Evolutionary conservation across 179 eudicot genomes (phyloP).

Genomic region (Silene coronaria): DNA sequence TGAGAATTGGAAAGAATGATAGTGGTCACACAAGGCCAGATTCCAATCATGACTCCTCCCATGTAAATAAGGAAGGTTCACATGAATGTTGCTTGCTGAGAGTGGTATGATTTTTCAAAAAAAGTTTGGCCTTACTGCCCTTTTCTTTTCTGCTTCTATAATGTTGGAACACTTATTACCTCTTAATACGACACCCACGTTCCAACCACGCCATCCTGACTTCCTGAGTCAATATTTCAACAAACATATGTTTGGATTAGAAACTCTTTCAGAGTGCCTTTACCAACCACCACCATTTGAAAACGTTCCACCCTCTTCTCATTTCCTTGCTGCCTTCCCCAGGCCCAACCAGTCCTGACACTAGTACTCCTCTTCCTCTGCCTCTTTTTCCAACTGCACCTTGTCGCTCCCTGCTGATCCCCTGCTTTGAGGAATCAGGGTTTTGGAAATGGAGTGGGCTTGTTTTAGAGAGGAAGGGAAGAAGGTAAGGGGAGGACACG

Average conservation of each 20-base stretch:
- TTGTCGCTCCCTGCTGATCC: not conserved
- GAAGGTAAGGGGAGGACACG: not conserved
- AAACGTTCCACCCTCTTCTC: not conserved
- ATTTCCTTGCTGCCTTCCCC: not conserved
- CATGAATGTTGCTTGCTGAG: conserved; percentile 57
- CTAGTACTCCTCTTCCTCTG: not conserved
- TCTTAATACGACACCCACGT: conserved; percentile 8
- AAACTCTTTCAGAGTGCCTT: not conserved
- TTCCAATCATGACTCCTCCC: conserved; percentile 22
- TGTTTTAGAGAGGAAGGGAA: not conserved
- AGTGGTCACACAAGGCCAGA: conserved; percentile 18
- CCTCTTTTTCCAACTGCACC: not conserved
- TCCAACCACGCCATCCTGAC: no score
- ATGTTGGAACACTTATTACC: not conserved
- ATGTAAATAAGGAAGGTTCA: conserved; percentile 29
- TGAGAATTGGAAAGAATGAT: conserved; percentile 24
- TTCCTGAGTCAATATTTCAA: not conserved
- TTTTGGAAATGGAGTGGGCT: not conserved
- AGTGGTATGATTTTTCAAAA: conserved; percentile 49
- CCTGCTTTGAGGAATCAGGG: not conserved
- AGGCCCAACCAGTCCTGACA: no score
- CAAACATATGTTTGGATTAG: not conserved
- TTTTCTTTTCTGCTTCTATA: not conserved
- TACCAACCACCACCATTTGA: not conserved
- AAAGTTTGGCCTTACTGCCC: conserved; percentile 8